A percentile compares a stretch with the other conserved stretches of the same genome.
Conservation (phyloP, 495 filamentous ascomycete species). For the Ascodesmis nigricans region DNA sequence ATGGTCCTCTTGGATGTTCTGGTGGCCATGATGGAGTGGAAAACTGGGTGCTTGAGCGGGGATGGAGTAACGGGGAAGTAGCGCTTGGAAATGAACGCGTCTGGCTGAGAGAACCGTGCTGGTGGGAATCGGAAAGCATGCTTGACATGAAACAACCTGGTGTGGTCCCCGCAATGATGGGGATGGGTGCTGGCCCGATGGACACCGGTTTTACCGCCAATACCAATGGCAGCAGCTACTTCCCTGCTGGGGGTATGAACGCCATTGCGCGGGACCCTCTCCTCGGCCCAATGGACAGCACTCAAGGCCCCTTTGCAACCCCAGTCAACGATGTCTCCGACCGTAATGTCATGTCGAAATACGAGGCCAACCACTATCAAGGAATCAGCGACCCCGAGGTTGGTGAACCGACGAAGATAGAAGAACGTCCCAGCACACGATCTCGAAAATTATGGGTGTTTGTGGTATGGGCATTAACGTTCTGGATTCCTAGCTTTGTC, state of each 20-base stretch:
- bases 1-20: conserved; percentile 60
- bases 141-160: conserved; percentile 60
- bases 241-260: conserved; percentile 38
- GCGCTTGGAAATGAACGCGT: conserved; percentile 72
- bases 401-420: conserved; percentile 51
- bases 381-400: conserved; percentile 51
- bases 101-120: conserved; percentile 83
- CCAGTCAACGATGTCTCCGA: too few relatives aligned
- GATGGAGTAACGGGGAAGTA: conserved; percentile 96
- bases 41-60: conserved; percentile 83
- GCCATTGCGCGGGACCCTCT: too few relatives aligned
- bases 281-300: too few relatives aligned
- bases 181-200: conserved; percentile 23
- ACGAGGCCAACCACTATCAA: conserved; percentile 25
- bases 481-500: conserved; percentile 79
- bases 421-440: conserved; percentile 38
- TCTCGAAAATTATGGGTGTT: conserved; percentile 55
- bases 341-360: conserved; percentile 14
- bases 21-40: conserved; percentile 87
- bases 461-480: conserved; percentile 69
- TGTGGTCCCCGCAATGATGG: conserved; percentile 28
- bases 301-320: too few relatives aligned
- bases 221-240: conserved; percentile 44
- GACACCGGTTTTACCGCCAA: conserved; percentile 43
- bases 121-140: conserved; percentile 98